Conservation (phyloP, 805 yeast species). For the Vanderwaltozyma verrucispora region DNA sequence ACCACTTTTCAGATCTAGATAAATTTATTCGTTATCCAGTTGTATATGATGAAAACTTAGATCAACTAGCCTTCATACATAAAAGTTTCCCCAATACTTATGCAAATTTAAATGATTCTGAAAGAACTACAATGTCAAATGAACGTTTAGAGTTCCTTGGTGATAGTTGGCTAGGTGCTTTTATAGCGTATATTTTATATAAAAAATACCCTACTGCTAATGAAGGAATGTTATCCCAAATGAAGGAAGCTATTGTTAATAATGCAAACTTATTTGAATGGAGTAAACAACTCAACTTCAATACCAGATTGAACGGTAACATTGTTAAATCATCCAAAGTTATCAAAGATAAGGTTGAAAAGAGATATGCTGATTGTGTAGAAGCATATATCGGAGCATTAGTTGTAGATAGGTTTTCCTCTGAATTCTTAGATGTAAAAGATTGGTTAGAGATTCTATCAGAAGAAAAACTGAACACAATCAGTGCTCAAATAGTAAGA, state of each 20-base stretch:
- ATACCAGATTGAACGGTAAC: conserved; percentile 39
- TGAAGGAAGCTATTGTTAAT: conserved; percentile 56
- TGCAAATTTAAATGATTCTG: conserved; percentile 7
- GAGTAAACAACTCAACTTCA: conserved; percentile 53
- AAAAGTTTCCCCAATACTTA: conserved; percentile 13
- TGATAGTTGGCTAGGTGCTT: conserved; percentile 63
- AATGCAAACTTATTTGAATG: conserved; percentile 59
- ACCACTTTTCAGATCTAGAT: conserved; percentile 3
- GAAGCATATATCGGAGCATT: conserved; percentile 89
- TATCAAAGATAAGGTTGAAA: conserved; percentile 45
- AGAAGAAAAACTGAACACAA: conserved; percentile 10
- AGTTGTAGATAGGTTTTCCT: conserved; percentile 34
- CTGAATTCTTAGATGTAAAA: conserved; percentile 35
- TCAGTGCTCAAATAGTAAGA: conserved; percentile 10
- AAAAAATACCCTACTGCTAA: conserved; percentile 49
- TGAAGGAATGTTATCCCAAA: conserved; percentile 66
- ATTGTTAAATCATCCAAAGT: conserved; percentile 35
- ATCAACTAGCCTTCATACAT: conserved; percentile 17
- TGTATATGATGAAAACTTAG: conserved; percentile 9
- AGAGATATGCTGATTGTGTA: conserved; percentile 62
- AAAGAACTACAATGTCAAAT: conserved; percentile 29
- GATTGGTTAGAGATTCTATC: conserved; percentile 44
- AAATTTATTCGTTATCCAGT: conserved; percentile 13
- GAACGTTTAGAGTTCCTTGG: conserved; percentile 83
- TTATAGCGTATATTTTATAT: conserved; percentile 56